A percentile compares a stretch with the other conserved stretches of the same genome.
Conservation (phyloP, 192 early-diverging fungal species). For the Linnemannia zychae region DNA sequence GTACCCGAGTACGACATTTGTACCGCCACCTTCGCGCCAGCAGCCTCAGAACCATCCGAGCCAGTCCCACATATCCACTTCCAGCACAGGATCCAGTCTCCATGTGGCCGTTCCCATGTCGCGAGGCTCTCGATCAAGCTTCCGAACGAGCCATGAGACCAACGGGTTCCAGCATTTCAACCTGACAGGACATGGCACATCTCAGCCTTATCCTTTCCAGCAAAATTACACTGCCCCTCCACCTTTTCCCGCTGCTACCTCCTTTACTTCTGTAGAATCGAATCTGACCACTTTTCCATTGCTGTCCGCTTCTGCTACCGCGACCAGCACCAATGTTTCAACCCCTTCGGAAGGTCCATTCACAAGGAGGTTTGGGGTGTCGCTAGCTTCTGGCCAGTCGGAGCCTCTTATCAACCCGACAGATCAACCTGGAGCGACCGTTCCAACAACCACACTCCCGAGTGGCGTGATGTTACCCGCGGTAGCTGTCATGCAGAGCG, state of each 20-base stretch:
- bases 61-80: background rate
- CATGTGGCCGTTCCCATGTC: constrained; percentile 15
- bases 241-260: background rate
- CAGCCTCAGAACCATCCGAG: constrained; percentile 7
- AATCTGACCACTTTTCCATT: background rate
- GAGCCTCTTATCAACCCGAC: background rate
- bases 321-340: background rate
- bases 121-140: constrained; percentile 12
- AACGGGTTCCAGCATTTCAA: constrained; percentile 34
- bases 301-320: background rate
- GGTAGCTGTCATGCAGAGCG: background rate
- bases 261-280: background rate
- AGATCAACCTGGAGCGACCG: background rate
- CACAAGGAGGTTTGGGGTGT: background rate
- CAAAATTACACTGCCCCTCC: background rate
- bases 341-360: background rate
- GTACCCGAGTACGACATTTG: constrained; percentile 13
- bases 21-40: constrained; percentile 27
- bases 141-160: constrained; percentile 33
- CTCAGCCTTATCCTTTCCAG: background rate
- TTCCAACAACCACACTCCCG: background rate
- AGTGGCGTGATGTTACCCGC: constrained; percentile 11
- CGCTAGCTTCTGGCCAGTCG: background rate
- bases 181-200: background rate
- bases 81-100: background rate